Base-by-base conservation (phyloP, 2,329 filamentous ascomycete species). In the Sphaerostilbella broomeana region DNA sequence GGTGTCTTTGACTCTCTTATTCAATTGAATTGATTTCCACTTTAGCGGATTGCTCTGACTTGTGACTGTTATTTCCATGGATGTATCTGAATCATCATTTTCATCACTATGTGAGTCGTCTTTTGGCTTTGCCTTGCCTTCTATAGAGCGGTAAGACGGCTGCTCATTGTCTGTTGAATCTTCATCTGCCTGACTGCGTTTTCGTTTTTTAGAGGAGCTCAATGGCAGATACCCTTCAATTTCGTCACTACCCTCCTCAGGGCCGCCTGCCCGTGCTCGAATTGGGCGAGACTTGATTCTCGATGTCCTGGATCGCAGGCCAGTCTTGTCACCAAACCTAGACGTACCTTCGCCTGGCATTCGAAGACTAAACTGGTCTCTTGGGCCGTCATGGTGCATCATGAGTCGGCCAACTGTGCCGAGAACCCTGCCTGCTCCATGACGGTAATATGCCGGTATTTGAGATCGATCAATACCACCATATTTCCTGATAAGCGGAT, bases 401-500 rank as follows among this genome's bases (percentile, higher is more conserved):
- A 73, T 74, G 41, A 81, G 67, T 30, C 70, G 68, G 2, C 65
- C 63, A 2, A 67, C 58, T 0, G 81, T 65, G 0, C 89, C 90
- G 10, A 97, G 59, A 1, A 95, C 67, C 42, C 70, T 72, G 3
- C 87, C 87, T 40, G 68, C 67, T 11, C 87, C 85, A 45, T 67
- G 65, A 5, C 86, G 79, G 45, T 72, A 72, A 55, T 94, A 95
- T 3, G 62, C 52, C 0, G 88, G 87, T 9, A 94, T 64, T 38
- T 73, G 75, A 47, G 84, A 84, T 24, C 76, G 77, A 56, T 95
- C 79, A 26, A 84, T 71, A 19, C 76, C 73, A 2, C 85, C 86
- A 57, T 89, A 95, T 18, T 73, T 73, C 30, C 83, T 60, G 48
- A 92, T 87, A 33, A 87, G 72, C 4, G 72, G 67, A 52, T 97